phyloP scores from a whole-genome alignment of 2,329 filamentous ascomycete species.

The Fusarium circinatum region DNA sequence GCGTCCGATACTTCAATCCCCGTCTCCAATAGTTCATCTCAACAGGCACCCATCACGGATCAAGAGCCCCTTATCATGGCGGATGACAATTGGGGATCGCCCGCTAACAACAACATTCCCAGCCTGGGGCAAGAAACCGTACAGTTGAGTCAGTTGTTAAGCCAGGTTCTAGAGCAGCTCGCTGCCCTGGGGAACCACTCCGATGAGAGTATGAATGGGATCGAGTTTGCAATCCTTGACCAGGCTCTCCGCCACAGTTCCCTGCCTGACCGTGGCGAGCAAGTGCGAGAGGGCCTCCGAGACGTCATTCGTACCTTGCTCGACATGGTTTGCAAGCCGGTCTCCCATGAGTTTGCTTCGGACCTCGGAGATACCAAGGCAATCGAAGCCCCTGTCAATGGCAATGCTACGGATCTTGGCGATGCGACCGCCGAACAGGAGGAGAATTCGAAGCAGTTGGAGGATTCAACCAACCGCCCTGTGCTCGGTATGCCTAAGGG shows the following conservation, averaged over 20 bases:
- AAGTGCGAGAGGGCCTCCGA: constrained; percentile 37
- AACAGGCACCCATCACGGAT: not conserved
- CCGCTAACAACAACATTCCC: not conserved
- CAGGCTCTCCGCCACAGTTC: constrained; percentile 42
- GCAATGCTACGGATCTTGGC: not conserved
- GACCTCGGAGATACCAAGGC: not conserved
- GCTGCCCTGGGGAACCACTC: constrained; percentile 7
- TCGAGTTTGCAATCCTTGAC: constrained; percentile 43
- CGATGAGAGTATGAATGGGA: constrained; percentile 30
- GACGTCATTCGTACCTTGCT: constrained; percentile 36
- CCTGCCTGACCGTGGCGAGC: constrained; percentile 36
- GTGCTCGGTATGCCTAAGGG: constrained; percentile 7
- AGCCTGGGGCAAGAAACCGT: not conserved
- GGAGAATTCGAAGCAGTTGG: not conserved
- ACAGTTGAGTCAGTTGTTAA: constrained; percentile 10
- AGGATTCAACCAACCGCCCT: not conserved
- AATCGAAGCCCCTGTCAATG: not conserved
- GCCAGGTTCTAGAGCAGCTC: constrained; percentile 15
- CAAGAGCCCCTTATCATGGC: not conserved
- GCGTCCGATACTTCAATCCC: not conserved
- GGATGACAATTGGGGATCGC: not conserved
- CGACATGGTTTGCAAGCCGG: not conserved
- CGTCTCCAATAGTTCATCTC: not conserved
- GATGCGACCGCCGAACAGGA: not conserved
- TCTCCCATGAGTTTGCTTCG: not conserved